Base-by-base conservation (phyloP, 2,329 filamentous ascomycete genomes). In the Neocatenulostroma microsporum region DNA sequence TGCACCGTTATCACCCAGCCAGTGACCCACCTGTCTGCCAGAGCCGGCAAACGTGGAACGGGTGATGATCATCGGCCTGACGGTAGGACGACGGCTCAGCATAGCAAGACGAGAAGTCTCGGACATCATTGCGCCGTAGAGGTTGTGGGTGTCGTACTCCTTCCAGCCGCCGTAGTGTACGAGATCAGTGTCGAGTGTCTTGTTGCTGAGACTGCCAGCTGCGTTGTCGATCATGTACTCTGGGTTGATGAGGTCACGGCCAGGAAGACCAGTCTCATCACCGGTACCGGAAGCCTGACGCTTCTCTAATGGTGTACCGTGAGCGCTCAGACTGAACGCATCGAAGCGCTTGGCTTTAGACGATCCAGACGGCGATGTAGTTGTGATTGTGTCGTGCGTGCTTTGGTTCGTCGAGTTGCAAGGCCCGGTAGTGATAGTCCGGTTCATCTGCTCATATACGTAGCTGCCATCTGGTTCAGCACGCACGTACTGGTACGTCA, bases 51-150 rank as follows among this genome's bases (percentile, higher is more conserved):
- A 88, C 0, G 82, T 88, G 14, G 77, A 82, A 17, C 84, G 76
- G 0, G 82, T 85, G 47, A 89, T 83, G 31, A 88, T 67, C 40
- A 88, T 56, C 1, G 84, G 82, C 0, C 83, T 74, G 4, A 76
- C 61, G 1, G 58, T 56, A 0, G 83, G 81, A 0, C 81, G 73
- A 7, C 82, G 74, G 13, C 15, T 21, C 5, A 41, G 30, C 81
- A 88, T 83, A 2, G 83, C 78, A 10, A 70, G 59, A 35, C 75
- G 72, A 0, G 80, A 82, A 4, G 74, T 64, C 13, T 68, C 61
- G 1, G 78, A 81, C 82, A 87, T 88, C 77, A 84, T 70, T 50
- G 74, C 73, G 1, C 84, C 84, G 56, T 84, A 86, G 1, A 87
- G 60, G 48, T 87, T 87, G 57, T 88, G 84, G 0, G 78, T 82